Evolutionary conservation across 257 asterid genomes (phyloP).

Genomic region (Craterostigma plantagineum): DNA sequence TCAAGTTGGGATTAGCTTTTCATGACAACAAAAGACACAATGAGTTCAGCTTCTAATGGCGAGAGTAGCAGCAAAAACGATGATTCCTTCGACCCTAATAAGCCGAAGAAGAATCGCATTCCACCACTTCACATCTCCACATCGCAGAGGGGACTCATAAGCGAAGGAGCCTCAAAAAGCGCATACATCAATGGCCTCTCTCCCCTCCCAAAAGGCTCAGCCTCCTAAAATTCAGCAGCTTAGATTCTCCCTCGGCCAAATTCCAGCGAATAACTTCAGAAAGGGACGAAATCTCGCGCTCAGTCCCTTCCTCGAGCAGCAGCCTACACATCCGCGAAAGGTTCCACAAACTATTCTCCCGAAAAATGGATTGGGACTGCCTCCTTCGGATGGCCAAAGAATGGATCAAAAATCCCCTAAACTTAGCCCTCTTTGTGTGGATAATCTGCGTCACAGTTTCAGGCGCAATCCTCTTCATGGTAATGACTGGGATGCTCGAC

Average conservation of each 20-base stretch:
- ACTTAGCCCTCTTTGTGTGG: conserved; percentile 66
- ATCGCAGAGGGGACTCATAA: conserved; percentile 46
- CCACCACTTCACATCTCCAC: conserved; percentile 29
- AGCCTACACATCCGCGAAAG: conserved; percentile 73
- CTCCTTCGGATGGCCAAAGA: conserved; percentile 39
- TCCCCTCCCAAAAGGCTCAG: conserved; percentile 21
- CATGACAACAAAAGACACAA: too few species aligned
- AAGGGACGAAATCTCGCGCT: conserved; percentile 58
- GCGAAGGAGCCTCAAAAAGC: conserved; percentile 18
- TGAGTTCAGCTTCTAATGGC: too few species aligned
- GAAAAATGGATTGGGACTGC: conserved; percentile 39
- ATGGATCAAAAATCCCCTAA: conserved; percentile 64
- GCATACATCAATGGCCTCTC: conserved; percentile 11
- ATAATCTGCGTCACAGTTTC: conserved; percentile 54
- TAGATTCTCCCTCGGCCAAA: conserved; percentile 46
- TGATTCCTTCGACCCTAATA: too few species aligned
- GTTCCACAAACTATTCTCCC: conserved; percentile 28
- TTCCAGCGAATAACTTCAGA: conserved; percentile 49
- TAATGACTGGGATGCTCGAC: conserved; percentile 81
- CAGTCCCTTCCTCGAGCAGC: conserved; percentile 42
- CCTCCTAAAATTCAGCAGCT: conserved; percentile 34
- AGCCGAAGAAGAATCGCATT: conserved; percentile 11
- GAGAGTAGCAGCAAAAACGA: too few species aligned
- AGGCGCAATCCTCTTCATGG: conserved; percentile 76
- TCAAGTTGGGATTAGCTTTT: too few species aligned